phyloP scores from a whole-genome alignment of 2,329 filamentous ascomycete genomes.

The Catunica adiposa region DNA sequence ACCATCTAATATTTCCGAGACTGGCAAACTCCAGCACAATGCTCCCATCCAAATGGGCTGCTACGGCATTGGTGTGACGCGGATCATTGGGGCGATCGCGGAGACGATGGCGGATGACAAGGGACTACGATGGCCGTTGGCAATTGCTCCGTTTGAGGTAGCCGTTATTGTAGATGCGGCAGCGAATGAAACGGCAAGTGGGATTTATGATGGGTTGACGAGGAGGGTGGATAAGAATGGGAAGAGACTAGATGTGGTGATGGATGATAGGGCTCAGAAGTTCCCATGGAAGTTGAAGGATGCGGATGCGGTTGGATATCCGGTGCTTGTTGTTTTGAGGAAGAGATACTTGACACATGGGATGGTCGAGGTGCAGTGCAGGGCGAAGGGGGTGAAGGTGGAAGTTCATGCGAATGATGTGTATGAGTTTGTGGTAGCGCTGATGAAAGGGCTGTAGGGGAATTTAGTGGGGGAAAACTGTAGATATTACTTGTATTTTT shows the following conservation, averaged over 20 bases:
- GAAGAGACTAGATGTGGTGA: constrained; percentile 40
- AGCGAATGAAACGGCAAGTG: constrained; percentile 30
- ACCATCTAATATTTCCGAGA: constrained; percentile 15
- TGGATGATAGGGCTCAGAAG: constrained; percentile 55
- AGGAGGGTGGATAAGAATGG: neutral
- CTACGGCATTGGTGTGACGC: constrained; percentile 84
- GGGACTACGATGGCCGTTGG: constrained; percentile 76
- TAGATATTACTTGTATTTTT: neutral
- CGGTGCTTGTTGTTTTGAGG: constrained; percentile 65
- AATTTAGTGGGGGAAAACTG: neutral
- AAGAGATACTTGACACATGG: constrained; percentile 44
- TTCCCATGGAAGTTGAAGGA: constrained; percentile 80
- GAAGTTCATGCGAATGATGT: constrained; percentile 37
- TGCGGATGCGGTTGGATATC: constrained; percentile 79
- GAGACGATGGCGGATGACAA: constrained; percentile 53
- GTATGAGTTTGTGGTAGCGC: constrained; percentile 26
- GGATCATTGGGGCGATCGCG: constrained; percentile 74
- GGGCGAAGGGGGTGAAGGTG: constrained; percentile 45
- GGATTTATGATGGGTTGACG: constrained; percentile 41
- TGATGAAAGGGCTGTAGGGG: constrained; percentile 18
- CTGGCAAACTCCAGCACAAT: constrained; percentile 10
- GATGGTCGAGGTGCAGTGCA: constrained; percentile 64
- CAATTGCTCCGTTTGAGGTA: constrained; percentile 70
- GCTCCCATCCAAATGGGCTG: constrained; percentile 81
- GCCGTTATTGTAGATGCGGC: constrained; percentile 42